Conservation (phyloP, 371 early-diverging fungal genomes). For the Mucor indicus region DNA sequence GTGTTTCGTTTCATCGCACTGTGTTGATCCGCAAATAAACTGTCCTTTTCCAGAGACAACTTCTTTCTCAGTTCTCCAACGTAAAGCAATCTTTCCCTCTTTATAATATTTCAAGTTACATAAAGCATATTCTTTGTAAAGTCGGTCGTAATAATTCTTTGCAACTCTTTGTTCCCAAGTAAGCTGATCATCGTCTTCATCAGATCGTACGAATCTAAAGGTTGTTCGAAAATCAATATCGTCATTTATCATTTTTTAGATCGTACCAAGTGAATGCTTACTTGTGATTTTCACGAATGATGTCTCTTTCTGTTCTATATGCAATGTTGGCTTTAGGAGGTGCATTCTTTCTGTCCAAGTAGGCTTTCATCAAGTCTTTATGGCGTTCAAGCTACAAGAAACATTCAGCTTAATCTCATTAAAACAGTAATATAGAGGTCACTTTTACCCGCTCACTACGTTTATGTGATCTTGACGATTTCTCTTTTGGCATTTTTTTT, state of each 20-base stretch:
- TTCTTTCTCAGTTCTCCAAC: slow-evolving; percentile 83
- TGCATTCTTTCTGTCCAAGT: slow-evolving; percentile 34
- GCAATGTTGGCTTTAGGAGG: slow-evolving; percentile 4
- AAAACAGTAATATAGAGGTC: too few relatives aligned
- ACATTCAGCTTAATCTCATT: too few relatives aligned
- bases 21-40: slow-evolving; percentile 66
- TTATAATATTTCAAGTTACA: slow-evolving; percentile 75
- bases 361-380: slow-evolving; percentile 53
- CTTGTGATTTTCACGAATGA: slow-evolving; percentile 31
- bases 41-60: slow-evolving; percentile 77
- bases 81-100: slow-evolving; percentile 74
- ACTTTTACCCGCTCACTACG: too few relatives aligned
- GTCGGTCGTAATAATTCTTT: slow-evolving; percentile 80
- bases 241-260: not conserved
- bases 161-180: slow-evolving; percentile 82
- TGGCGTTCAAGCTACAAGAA: slow-evolving; percentile 36
- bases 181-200: slow-evolving; percentile 30
- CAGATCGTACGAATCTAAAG: slow-evolving; percentile 26
- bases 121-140: slow-evolving; percentile 85
- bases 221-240: not conserved
- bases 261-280: not conserved
- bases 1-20: slow-evolving; percentile 41
- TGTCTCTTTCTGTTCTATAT: slow-evolving; percentile 67
- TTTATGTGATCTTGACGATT: too few relatives aligned
- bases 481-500: too few relatives aligned